These are phyloP conservation scores for Capsicum pubescens DNA, from an alignment of 257 asterid genomes.

Conservation along the genomic window DNA sequence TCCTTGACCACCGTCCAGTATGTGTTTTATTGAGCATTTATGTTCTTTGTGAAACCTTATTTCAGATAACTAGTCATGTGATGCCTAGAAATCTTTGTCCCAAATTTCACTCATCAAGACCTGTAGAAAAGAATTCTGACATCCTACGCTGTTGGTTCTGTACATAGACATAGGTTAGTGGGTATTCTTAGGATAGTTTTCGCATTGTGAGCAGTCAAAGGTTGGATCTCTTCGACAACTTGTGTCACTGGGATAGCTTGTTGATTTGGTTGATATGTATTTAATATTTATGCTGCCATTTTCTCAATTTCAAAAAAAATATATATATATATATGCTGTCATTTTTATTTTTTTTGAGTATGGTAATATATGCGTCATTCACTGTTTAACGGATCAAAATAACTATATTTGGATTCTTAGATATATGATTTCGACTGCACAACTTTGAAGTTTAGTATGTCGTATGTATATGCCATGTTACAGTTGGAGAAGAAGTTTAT, in stretches of 20 bases:
- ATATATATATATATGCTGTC: too few relatives aligned
- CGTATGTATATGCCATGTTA: neutral
- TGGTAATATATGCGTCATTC: neutral
- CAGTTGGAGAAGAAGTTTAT: slow-evolving; percentile 2
- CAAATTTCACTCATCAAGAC: neutral
- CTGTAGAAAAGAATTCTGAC: neutral
- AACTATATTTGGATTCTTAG: neutral
- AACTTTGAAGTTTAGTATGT: slow-evolving; percentile 1
- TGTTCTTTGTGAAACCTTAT: slow-evolving; percentile 20
- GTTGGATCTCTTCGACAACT: neutral
- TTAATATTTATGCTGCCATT: neutral
- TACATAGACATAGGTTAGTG: neutral
- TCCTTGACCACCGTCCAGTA: slow-evolving; percentile 89
- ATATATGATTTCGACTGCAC: neutral
- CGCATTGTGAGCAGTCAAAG: neutral
- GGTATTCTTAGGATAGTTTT: neutral
- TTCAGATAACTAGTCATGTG: slow-evolving; percentile 13
- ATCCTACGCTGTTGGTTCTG: neutral
- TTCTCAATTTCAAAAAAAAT: neutral
- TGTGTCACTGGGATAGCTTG: neutral
- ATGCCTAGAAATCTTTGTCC: neutral
- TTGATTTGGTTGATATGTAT: neutral
- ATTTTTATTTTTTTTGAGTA: too few relatives aligned
- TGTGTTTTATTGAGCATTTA: slow-evolving; percentile 43
- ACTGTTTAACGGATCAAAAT: neutral